These are phyloP conservation scores for Rauvolfia tetraphylla DNA, from an alignment of 257 asterid species.

Conservation along the genomic window DNA sequence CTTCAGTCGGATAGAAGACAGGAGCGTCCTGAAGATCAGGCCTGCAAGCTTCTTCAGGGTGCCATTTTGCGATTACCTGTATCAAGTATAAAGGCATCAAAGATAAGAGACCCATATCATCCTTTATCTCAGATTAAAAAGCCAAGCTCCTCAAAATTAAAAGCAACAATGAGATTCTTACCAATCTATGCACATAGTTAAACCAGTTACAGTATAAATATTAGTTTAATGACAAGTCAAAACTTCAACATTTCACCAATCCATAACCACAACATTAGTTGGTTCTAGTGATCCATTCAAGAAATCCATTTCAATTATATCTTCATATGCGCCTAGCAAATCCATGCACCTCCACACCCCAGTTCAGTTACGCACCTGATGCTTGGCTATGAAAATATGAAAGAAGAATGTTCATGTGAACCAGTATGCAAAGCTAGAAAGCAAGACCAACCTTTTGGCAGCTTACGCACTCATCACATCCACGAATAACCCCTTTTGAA, in stretches of 20 bases:
- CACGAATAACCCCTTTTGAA: constrained; percentile 83
- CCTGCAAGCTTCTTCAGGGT: constrained; percentile 71
- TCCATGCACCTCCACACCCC: background rate
- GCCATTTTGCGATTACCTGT: constrained; percentile 88
- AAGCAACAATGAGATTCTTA: background rate
- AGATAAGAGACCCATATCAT: background rate
- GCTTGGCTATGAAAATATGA: background rate
- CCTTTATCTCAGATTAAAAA: constrained; percentile 5
- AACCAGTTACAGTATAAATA: constrained; percentile 1
- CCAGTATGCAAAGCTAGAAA: background rate
- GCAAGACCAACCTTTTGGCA: constrained; percentile 73
- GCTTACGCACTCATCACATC: constrained; percentile 71
- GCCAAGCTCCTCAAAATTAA: constrained; percentile 3
- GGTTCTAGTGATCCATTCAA: background rate
- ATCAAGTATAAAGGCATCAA: constrained; percentile 26
- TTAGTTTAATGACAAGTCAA: background rate
- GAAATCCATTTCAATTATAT: background rate
- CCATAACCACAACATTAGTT: background rate
- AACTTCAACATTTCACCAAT: background rate
- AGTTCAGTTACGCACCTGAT: background rate
- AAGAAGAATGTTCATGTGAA: background rate
- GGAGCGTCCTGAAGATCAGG: constrained; percentile 83
- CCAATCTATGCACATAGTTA: background rate
- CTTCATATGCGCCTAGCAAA: background rate
- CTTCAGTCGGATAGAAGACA: constrained; percentile 90